phyloP scores from a whole-genome alignment of 495 filamentous ascomycete species.

The Hyaloscypha hepaticicola region DNA sequence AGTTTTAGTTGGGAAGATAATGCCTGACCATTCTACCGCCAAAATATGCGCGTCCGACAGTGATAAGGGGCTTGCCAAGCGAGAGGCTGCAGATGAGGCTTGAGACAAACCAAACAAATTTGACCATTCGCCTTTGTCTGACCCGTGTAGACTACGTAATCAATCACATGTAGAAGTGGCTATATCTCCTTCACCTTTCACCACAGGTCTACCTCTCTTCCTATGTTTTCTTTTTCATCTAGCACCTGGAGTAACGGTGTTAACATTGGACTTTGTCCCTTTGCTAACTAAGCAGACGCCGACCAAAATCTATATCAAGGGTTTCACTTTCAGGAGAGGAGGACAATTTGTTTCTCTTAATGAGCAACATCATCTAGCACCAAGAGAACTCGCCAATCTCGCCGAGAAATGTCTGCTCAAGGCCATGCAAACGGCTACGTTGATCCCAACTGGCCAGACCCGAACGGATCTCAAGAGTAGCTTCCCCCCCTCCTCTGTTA shows the following conservation, averaged over 20 bases:
- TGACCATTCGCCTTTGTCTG: not conserved
- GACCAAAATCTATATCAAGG: not conserved
- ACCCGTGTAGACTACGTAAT: conserved; percentile 7
- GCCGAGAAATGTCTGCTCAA: not conserved
- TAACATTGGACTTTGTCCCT: no score
- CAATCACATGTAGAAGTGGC: conserved; percentile 3
- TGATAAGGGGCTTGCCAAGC: not conserved
- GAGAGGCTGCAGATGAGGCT: not conserved
- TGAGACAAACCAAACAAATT: not conserved
- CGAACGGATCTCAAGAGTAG: conserved; percentile 18
- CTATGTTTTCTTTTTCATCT: no score
- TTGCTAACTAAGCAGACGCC: not conserved
- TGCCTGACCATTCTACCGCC: not conserved
- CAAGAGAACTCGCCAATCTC: not conserved
- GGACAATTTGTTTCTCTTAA: not conserved
- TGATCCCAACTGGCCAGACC: conserved; percentile 38
- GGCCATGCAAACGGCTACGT: conserved; percentile 27
- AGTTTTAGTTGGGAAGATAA: no score
- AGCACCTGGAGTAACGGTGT: no score
- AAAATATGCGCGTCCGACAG: not conserved
- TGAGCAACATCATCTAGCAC: not conserved
- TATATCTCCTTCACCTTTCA: not conserved
- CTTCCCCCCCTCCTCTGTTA: not conserved
- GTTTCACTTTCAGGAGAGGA: not conserved
- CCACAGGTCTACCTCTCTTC: no score